Conservation (phyloP, 2,329 filamentous ascomycete species). For the Aspergillus sp. region DNA sequence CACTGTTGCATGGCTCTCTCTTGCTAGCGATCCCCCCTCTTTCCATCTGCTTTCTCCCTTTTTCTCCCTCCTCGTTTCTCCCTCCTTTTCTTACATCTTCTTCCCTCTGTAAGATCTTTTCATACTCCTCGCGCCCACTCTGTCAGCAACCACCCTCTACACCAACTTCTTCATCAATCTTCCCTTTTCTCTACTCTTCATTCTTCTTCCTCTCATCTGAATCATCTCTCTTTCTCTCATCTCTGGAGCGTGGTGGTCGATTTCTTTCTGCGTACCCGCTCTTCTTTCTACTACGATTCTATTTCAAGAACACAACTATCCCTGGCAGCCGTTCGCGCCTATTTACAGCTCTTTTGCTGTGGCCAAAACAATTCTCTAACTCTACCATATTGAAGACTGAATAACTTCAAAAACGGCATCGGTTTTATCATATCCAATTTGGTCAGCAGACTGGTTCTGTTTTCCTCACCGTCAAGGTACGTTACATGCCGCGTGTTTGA, state of each 20-base stretch:
- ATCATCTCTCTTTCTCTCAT: not conserved
- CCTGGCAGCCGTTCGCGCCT: too few species aligned
- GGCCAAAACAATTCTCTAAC: too few species aligned
- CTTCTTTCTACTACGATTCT: too few species aligned
- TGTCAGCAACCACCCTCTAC: not conserved
- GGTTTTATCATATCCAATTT: not conserved
- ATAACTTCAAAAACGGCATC: too few species aligned
- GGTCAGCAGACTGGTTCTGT: not conserved
- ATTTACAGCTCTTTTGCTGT: too few species aligned
- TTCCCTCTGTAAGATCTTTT: constrained; percentile 8
- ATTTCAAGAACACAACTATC: too few species aligned
- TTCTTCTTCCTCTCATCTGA: not conserved
- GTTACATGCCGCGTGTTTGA: not conserved
- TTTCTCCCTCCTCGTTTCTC: constrained; percentile 3
- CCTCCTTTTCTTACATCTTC: constrained; percentile 7
- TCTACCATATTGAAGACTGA: too few species aligned
- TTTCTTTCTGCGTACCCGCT: too few species aligned
- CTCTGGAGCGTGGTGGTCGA: not conserved
- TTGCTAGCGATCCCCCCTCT: not conserved
- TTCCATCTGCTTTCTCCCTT: constrained; percentile 3
- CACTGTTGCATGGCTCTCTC: too few species aligned
- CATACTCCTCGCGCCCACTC: constrained; percentile 2
- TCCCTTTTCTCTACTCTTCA: constrained; percentile 1
- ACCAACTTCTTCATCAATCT: not conserved
- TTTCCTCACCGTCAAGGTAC: not conserved